Percentiles rank a stretch among this genome's conserved stretches.
Conservation (phyloP, 2,329 filamentous ascomycete species). For the Pseudocercospora fuligena region DNA sequence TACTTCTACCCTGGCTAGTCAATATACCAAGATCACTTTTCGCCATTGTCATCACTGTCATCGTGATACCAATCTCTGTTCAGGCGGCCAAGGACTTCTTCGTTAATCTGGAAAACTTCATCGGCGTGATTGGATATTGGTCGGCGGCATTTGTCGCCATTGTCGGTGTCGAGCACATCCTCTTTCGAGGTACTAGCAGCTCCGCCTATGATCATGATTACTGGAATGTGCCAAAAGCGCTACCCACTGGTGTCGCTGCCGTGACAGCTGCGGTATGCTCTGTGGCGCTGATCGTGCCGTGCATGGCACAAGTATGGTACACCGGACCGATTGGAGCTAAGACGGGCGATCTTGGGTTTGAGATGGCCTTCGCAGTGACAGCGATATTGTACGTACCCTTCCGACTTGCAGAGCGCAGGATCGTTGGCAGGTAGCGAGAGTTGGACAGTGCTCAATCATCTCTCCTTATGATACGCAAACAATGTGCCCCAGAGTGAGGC, state of each 20-base stretch:
- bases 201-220: slow-evolving; percentile 46
- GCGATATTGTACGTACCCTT: slow-evolving; percentile 52
- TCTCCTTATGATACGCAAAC: no score
- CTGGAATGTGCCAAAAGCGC: slow-evolving; percentile 45
- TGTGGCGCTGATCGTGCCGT: slow-evolving; percentile 33
- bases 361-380: slow-evolving; percentile 61
- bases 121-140: slow-evolving; percentile 56
- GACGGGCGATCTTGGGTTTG: slow-evolving; percentile 70
- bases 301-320: slow-evolving; percentile 38
- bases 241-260: slow-evolving; percentile 51
- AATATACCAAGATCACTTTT: slow-evolving; percentile 50
- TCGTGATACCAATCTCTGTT: slow-evolving; percentile 51
- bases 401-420: slow-evolving; percentile 45
- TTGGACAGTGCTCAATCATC: no score
- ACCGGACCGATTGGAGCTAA: slow-evolving; percentile 40
- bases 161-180: slow-evolving; percentile 46
- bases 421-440: slow-evolving; percentile 27
- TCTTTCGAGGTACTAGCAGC: slow-evolving; percentile 45
- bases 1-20: slow-evolving; percentile 42
- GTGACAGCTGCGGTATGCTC: slow-evolving; percentile 29
- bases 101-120: slow-evolving; percentile 50
- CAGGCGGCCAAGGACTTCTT: slow-evolving; percentile 50
- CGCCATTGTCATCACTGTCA: slow-evolving; percentile 47
- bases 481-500: no score
- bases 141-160: slow-evolving; percentile 50